Evolutionary conservation across 2,329 filamentous ascomycete genomes (phyloP).

Genomic region (Epichloe scottii): DNA sequence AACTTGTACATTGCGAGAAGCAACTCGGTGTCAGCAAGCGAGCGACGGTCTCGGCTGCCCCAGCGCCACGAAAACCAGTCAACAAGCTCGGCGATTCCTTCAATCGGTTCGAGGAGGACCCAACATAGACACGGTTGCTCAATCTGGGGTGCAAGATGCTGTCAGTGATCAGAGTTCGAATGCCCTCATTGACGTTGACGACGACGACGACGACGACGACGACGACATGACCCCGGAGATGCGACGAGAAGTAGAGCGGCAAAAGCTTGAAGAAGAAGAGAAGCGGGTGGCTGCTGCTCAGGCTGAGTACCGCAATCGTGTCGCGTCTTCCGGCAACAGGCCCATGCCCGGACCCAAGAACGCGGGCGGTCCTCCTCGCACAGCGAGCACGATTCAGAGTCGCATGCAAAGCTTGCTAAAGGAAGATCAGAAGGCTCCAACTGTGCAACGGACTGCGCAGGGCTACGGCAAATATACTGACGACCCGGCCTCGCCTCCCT

Average conservation of each 20-base stretch:
- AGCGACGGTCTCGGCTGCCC: constrained; percentile 58
- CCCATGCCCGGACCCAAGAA: constrained; percentile 36
- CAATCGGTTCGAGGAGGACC: constrained; percentile 64
- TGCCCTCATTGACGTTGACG: constrained; percentile 46
- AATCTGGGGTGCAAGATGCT: not conserved
- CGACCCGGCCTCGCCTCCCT: constrained; percentile 22
- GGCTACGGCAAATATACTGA: constrained; percentile 85
- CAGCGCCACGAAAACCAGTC: constrained; percentile 71
- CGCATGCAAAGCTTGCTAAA: constrained; percentile 76
- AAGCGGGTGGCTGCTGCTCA: constrained; percentile 78
- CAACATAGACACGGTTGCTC: no score
- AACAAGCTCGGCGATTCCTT: constrained; percentile 91
- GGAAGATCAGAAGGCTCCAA: constrained; percentile 53
- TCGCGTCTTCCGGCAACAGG: constrained; percentile 32
- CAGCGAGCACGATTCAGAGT: constrained; percentile 71
- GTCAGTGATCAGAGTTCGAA: constrained; percentile 45
- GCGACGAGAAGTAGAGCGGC: constrained; percentile 76
- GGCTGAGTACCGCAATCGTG: constrained; percentile 69
- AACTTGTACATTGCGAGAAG: constrained; percentile 37
- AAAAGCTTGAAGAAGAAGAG: constrained; percentile 75
- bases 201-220: constrained; percentile 53
- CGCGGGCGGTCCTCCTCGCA: constrained; percentile 49
- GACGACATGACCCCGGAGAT: constrained; percentile 74
- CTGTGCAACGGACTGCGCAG: constrained; percentile 59
- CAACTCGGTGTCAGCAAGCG: constrained; percentile 46